Base-by-base conservation (phyloP, 2,329 filamentous ascomycete genomes). In the Lasiodiplodia citricola region DNA sequence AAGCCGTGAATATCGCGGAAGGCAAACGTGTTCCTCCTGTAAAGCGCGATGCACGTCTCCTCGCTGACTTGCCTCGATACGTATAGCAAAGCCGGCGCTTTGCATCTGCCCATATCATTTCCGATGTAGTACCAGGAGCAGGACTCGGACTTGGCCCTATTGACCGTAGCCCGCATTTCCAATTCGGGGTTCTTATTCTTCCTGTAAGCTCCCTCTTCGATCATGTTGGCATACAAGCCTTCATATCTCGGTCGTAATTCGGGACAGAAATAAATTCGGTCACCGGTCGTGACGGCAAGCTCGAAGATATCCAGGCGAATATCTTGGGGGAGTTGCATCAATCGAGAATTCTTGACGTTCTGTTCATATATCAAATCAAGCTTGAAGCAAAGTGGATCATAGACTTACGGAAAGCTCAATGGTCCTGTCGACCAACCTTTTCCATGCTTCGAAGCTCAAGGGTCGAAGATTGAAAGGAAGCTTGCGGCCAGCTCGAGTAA, bases 1-100 rank as follows among this genome's bases (percentile, higher is more conserved):
- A 66, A 47, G 37, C 64, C 64, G 23, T 47, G 28, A 18, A 47
- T 23, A 6, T 66, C 64, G 13, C 25, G 52, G 18, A 66, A 66
- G 13, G 28, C 13, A 21, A 66, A 66, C 8, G 16, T 44, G 13
- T 41, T 57, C 25, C 56, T 21, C 2, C 37, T 37, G 38, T 66
- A 66, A 3, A 66, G n/a, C 37, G 23, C 21, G 3, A 47, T 3
- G 35, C 38, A 16, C 16, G 51, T 28, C 52, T 66, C 64, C 18
- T 56, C 51, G 23, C 21, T 21, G 5, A 66, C 51, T 23, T 23
- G 51, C 11, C 38, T 52, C 7, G 64, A 66, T 6, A 56, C 51
- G 52, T 23, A n/a, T 23, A 66, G 44, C 4, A 66, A 54, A n/a
- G 38, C 64, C 6, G 41, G 47, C 37, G 52, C 23, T 8, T n/a